Evolutionary conservation across 345 rosid species (phyloP).

Genomic region (Linum lewisii): DNA sequence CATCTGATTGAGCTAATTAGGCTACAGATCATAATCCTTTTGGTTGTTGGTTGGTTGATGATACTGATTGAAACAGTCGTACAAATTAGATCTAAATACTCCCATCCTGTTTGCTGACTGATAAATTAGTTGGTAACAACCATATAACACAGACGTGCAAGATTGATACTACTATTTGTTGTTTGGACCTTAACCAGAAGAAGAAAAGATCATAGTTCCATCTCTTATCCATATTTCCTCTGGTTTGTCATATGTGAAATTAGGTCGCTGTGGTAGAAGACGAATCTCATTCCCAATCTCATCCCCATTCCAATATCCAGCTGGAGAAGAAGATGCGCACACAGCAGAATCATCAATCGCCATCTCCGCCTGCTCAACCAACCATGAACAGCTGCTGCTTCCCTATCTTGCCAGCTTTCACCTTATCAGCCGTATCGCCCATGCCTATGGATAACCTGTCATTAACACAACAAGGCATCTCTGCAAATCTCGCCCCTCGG

Average conservation of each 20-base stretch:
- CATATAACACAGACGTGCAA: neutral
- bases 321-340: neutral
- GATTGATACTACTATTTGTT: neutral
- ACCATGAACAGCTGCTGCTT: no score
- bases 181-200: neutral
- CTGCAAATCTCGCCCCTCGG: conserved; percentile 25
- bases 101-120: no score
- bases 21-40: neutral
- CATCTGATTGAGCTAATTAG: neutral
- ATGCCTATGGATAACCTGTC: conserved; percentile 27
- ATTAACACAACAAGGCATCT: conserved; percentile 13
- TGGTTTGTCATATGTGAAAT: neutral
- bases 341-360: conserved; percentile 22
- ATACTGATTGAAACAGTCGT: neutral
- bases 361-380: conserved; percentile 19
- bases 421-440: conserved; percentile 15
- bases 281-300: conserved; percentile 23
- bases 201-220: neutral
- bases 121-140: neutral
- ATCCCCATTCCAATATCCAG: no score
- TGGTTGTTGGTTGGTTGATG: neutral
- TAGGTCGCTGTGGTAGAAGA: conserved; percentile 36
- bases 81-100: neutral
- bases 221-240: neutral
- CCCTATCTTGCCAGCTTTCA: conserved; percentile 9